A percentile compares a stretch with the other conserved stretches of the same genome.
phyloP scores from a whole-genome alignment of 2,329 filamentous ascomycete genomes.

The Colletotrichum sp. region DNA sequence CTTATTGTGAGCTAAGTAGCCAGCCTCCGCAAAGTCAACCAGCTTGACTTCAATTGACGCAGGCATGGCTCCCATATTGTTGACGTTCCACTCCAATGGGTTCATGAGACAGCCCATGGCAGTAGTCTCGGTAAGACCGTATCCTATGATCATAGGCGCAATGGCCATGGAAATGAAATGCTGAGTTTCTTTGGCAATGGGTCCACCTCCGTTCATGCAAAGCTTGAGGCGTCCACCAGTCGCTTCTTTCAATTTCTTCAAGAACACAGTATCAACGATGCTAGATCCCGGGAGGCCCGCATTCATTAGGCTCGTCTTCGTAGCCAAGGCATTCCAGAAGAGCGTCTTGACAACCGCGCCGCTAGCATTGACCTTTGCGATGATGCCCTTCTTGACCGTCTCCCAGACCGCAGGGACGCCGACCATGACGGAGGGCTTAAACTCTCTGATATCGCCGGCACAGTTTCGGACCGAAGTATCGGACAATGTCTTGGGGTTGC shows the following conservation, averaged over 20 bases:
- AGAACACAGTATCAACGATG: conserved; percentile 79
- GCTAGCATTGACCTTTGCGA: conserved; percentile 75
- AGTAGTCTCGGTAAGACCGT: conserved; percentile 85
- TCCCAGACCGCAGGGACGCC: conserved; percentile 92
- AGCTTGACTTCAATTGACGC: conserved; percentile 81
- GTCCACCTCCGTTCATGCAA: conserved; percentile 86
- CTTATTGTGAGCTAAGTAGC: conserved; percentile 77
- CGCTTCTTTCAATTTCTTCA: conserved; percentile 91
- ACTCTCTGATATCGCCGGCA: conserved; percentile 85
- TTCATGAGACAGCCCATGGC: conserved; percentile 79
- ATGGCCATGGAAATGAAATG: conserved; percentile 89
- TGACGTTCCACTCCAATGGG: conserved; percentile 76
- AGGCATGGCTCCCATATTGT: conserved; percentile 75
- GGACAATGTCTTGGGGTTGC: conserved; percentile 84
- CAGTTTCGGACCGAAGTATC: conserved; percentile 84
- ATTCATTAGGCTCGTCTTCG: conserved; percentile 56
- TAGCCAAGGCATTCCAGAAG: conserved; percentile 68
- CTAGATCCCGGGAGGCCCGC: conserved; percentile 68
- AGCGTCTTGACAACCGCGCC: conserved; percentile 73
- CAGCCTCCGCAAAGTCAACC: conserved; percentile 83
- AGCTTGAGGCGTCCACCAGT: conserved; percentile 83
- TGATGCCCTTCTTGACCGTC: conserved; percentile 88
- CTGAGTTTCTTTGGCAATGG: conserved; percentile 84
- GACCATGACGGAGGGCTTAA: conserved; percentile 82
- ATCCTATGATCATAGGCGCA: conserved; percentile 87